Conservation (phyloP, 2,329 filamentous ascomycete genomes). For the Fusarium agapanthi region DNA sequence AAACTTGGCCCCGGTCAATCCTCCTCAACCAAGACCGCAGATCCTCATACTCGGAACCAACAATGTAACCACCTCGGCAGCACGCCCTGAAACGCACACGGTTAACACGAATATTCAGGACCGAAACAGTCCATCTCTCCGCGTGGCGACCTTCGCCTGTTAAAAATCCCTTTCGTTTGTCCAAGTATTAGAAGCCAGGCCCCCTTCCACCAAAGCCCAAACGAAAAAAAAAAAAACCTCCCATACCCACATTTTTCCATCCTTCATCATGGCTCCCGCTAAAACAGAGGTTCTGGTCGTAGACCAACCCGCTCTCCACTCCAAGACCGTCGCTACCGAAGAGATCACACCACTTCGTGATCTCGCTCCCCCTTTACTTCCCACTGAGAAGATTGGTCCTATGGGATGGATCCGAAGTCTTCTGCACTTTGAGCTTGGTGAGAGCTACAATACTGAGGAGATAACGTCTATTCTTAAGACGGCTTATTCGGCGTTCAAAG, state of each 20-base stretch:
- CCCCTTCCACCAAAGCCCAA: neutral
- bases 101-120: fast-evolving
- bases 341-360: neutral
- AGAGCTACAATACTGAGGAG: neutral
- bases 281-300: neutral
- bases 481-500: neutral
- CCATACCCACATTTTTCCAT: neutral
- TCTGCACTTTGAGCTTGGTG: conserved; percentile 5
- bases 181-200: conserved; percentile 14
- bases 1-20: neutral
- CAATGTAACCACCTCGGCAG: neutral
- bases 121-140: neutral
- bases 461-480: neutral
- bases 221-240: neutral
- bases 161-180: neutral
- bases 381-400: conserved; percentile 12
- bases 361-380: conserved; percentile 13
- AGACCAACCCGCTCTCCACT: neutral
- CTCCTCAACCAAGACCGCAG: neutral
- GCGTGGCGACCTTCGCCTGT: neutral
- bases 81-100: neutral
- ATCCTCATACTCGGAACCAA: neutral
- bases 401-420: conserved; percentile 13
- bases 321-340: neutral
- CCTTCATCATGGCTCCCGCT: conserved; percentile 3